Evolutionary conservation across 331 rosid genomes (phyloP).

Genomic region (Rhamnella rubrinervis): DNA sequence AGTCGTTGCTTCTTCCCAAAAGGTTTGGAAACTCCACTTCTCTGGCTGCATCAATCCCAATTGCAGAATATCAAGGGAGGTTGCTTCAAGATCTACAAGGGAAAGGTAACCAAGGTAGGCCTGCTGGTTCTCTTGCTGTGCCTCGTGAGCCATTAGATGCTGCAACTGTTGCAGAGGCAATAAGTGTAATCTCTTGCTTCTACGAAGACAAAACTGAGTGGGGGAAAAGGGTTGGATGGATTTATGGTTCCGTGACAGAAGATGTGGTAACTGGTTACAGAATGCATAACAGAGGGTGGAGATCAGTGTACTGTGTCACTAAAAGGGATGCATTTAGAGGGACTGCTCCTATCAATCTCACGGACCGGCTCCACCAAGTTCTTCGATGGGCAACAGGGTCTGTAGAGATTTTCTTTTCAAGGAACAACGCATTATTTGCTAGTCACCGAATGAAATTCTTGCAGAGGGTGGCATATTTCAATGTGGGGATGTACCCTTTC

Average conservation of each 20-base stretch:
- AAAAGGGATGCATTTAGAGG: conserved; percentile 83
- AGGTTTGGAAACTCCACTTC: conserved; percentile 81
- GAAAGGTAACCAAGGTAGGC: conserved; percentile 61
- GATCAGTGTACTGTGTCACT: conserved; percentile 79
- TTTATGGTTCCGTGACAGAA: conserved; percentile 87
- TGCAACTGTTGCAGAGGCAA: conserved; percentile 83
- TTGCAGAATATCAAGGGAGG: conserved; percentile 84
- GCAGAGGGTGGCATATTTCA: conserved; percentile 83
- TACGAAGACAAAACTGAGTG: conserved; percentile 87
- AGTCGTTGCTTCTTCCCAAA: conserved; percentile 69
- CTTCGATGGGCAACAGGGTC: conserved; percentile 90
- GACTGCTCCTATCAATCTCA: conserved; percentile 79
- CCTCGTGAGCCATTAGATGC: conserved; percentile 82
- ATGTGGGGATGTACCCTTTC: conserved; percentile 89
- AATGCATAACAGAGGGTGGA: conserved; percentile 94
- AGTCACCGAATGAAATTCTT: conserved; percentile 68
- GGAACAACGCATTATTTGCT: conserved; percentile 71
- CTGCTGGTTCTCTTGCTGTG: conserved; percentile 76
- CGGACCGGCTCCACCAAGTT: conserved; percentile 84
- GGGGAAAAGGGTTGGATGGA: conserved; percentile 90
- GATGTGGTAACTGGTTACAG: conserved; percentile 87
- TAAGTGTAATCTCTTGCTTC: conserved; percentile 76
- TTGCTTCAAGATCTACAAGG: conserved; percentile 70
- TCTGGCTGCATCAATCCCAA: conserved; percentile 72
- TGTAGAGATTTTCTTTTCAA: conserved; percentile 79